Conservation (phyloP, 805 yeast genomes). For the Scheffersomyces spartinae region DNA sequence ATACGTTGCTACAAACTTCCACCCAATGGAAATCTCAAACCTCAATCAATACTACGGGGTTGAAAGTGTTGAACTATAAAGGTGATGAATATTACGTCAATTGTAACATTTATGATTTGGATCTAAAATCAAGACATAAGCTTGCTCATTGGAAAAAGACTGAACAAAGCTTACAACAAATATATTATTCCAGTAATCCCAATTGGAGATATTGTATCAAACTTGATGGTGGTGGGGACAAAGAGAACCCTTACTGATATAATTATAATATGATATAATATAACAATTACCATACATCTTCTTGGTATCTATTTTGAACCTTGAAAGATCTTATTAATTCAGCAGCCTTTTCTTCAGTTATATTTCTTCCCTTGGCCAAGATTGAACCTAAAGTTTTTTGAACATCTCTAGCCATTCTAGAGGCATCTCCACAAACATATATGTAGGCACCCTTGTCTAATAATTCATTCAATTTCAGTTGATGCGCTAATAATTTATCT, state of each 20-base stretch:
- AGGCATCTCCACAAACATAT: constrained; percentile 96
- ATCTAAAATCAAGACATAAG: constrained; percentile 36
- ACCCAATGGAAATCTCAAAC: background rate
- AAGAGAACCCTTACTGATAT: too few relatives aligned
- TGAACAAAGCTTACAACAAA: constrained; percentile 24
- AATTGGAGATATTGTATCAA: constrained; percentile 19
- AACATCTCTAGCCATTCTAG: constrained; percentile 91
- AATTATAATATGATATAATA: too few relatives aligned
- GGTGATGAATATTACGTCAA: constrained; percentile 16
- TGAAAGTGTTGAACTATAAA: too few relatives aligned
- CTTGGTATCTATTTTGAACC: constrained; percentile 84
- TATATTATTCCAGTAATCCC: constrained; percentile 19
- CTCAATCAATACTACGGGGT: constrained; percentile 1
- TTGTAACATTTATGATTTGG: constrained; percentile 40
- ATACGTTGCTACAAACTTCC: too few relatives aligned
- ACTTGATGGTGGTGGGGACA: too few relatives aligned
- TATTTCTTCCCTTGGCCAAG: constrained; percentile 48
- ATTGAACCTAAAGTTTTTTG: constrained; percentile 57
- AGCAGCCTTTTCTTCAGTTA: constrained; percentile 56
- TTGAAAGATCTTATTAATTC: constrained; percentile 70
- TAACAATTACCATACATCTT: constrained; percentile 84
- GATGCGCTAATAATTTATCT: constrained; percentile 50
- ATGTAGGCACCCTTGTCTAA: constrained; percentile 66
- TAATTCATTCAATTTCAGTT: constrained; percentile 42
- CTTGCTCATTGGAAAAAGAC: constrained; percentile 37